Evolutionary conservation across 1,139 yeast species (phyloP).

Genomic region (Trichomonascaceae sp.): DNA sequence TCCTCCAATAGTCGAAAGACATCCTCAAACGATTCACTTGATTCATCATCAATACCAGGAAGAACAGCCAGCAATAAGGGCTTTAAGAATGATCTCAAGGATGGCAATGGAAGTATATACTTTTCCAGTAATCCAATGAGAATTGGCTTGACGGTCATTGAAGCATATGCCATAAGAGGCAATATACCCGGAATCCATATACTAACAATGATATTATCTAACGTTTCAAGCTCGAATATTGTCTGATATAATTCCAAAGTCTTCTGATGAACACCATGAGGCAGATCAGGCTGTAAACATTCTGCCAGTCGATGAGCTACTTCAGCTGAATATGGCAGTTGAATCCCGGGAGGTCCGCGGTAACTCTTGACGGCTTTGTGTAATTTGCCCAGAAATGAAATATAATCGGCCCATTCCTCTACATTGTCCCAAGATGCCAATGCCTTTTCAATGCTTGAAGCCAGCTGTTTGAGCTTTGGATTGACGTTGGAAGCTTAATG

Average conservation of each 20-base stretch:
- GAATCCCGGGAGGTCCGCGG: conserved; percentile 9
- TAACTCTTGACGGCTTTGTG: conserved; percentile 55
- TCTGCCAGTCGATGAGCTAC: conserved; percentile 39
- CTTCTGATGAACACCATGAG: conserved; percentile 93
- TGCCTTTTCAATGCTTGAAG: conserved; percentile 64
- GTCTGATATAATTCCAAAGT: conserved; percentile 69
- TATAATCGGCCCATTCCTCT: conserved; percentile 98
- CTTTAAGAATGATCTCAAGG: conserved; percentile 47
- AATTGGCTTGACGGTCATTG: conserved; percentile 79
- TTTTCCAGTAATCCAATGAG: conserved; percentile 55
- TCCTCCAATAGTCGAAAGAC: conserved; percentile 55
- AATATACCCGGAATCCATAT: conserved; percentile 88
- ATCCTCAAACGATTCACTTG: conserved; percentile 70
- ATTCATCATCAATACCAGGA: conserved; percentile 89
- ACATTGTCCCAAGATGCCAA: conserved; percentile 74
- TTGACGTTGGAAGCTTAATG: conserved; percentile 16
- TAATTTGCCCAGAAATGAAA: conserved; percentile 74
- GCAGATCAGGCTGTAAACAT: conserved; percentile 73
- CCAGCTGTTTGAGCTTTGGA: conserved; percentile 64
- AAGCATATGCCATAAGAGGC: conserved; percentile 80
- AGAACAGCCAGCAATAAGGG: conserved; percentile 70
- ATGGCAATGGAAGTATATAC: conserved; percentile 49
- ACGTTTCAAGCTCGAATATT: conserved; percentile 47
- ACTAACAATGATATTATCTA: conserved; percentile 25
- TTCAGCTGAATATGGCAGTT: conserved; percentile 39